Base-by-base conservation (phyloP, 1,284 basidiomycete genomes). In the Cryptococcus sp. region DNA sequence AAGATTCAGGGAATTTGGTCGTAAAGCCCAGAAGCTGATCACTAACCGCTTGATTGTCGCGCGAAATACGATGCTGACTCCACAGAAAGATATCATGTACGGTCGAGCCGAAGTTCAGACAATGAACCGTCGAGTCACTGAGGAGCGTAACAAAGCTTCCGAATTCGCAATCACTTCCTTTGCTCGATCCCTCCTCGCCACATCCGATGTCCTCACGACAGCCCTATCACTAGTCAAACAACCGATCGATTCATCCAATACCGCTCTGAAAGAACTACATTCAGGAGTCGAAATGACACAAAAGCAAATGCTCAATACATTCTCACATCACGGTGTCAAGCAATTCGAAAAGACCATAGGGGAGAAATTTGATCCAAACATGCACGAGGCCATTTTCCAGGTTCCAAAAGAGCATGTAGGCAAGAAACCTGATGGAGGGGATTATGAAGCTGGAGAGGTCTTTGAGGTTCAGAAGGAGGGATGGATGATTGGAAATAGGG, bases 81-180 rank as follows among this genome's bases (percentile, higher is more conserved):
- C 10, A 59, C 65, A 92, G 90, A 80, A 83, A 67, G 86, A 89
- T 64, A 78, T 92, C 67, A 85, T 87, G 55, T 93, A 94, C 72
- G 79, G 88, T 53, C 86, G 90, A 70, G 96, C 94, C 60, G 94
- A 98, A 78, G 91, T 91, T 76, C 80, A 97, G 57, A 99, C 98
- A 73, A 80, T 97, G 46, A 90, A 93, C 72, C 86, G 91, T 54
- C 91, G 93, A 63, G 82, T 90, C 51, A 84, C 85, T 24, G 83
- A 89, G 57, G 94, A 98, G 77, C 92, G 91, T 79, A 83, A 88
- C 70, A 88, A 91, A 73, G 89, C 91, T 18, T 84, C 85, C 56
- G 91, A 97, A 76, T 94, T 88, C 76, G 93, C 92, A 53, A 93
- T 98, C 70, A 82, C 87, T 47, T 84, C 84, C 49, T 96, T 99